Conservation (phyloP, 2,329 filamentous ascomycete genomes). For the Fusarium mundagurra region DNA sequence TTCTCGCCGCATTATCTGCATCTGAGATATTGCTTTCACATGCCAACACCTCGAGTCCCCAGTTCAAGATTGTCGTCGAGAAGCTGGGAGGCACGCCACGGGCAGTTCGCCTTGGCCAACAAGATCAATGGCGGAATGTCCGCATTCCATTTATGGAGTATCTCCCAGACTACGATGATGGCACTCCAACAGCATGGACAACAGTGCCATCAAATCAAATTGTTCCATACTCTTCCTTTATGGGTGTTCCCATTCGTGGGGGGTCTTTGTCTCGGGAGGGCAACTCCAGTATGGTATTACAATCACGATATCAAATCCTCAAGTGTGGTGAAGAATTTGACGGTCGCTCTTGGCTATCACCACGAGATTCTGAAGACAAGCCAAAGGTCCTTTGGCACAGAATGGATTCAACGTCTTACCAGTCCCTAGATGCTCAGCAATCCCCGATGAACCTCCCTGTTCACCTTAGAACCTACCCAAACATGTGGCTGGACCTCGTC, state of each 20-base stretch:
- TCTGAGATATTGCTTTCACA: neutral
- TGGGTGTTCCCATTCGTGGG: neutral
- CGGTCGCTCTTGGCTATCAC: neutral
- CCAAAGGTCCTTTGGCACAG: neutral
- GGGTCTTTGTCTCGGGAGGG: neutral
- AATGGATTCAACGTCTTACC: neutral
- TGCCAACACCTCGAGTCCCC: neutral
- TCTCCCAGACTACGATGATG: neutral
- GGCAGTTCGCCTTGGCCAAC: neutral
- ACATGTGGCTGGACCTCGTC: neutral
- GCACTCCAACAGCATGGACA: neutral
- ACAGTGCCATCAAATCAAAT: neutral
- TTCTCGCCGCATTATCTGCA: neutral
- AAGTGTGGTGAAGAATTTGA: neutral
- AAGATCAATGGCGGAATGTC: neutral
- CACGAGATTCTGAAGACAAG: neutral
- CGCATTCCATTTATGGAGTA: neutral
- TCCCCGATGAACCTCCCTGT: rapidly evolving
- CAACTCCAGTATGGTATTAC: neutral
- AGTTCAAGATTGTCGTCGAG: rapidly evolving
- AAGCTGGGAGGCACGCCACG: neutral
- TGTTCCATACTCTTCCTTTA: neutral
- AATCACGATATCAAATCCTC: neutral
- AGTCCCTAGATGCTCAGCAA: neutral
- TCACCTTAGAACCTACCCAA: neutral